A percentile compares a stretch with the other conserved stretches of the same genome.
These are phyloP conservation scores for Arabidopsis lyrata DNA, from an alignment of 441 rosid genomes.

Conservation along the genomic window DNA sequence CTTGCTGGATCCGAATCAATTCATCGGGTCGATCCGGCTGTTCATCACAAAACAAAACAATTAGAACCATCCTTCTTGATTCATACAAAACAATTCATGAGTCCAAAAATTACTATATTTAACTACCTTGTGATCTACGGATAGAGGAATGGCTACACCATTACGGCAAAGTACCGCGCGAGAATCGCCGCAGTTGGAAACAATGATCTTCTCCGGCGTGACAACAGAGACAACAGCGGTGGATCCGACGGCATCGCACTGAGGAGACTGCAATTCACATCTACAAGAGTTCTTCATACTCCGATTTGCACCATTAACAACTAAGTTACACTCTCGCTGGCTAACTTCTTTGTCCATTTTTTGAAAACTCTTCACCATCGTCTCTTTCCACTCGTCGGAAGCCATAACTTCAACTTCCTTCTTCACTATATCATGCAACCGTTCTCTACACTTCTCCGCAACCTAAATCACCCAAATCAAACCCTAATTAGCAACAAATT, in stretches of 20 bases:
- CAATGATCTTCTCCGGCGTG: conserved; percentile 70
- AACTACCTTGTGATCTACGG: conserved; percentile 83
- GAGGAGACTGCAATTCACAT: conserved; percentile 83
- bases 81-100: not conserved
- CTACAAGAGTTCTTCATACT: conserved; percentile 55
- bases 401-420: conserved; percentile 52
- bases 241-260: conserved; percentile 92
- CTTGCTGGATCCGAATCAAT: conserved; percentile 68
- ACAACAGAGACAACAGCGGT: conserved; percentile 85
- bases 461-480: conserved; percentile 48
- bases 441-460: conserved; percentile 77
- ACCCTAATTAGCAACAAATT: not conserved
- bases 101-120: too few relatives aligned
- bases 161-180: conserved; percentile 88
- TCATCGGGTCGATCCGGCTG: conserved; percentile 99
- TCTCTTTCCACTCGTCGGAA: conserved; percentile 62
- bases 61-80: not conserved
- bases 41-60: not conserved
- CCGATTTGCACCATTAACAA: conserved; percentile 27
- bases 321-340: conserved; percentile 35
- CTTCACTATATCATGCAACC: conserved; percentile 76
- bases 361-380: conserved; percentile 64
- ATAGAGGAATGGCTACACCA: conserved; percentile 77
- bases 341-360: conserved; percentile 79
- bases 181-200: conserved; percentile 92